phyloP scores from a whole-genome alignment of 352 stramenopile species.

The Phytophthora sp. region DNA sequence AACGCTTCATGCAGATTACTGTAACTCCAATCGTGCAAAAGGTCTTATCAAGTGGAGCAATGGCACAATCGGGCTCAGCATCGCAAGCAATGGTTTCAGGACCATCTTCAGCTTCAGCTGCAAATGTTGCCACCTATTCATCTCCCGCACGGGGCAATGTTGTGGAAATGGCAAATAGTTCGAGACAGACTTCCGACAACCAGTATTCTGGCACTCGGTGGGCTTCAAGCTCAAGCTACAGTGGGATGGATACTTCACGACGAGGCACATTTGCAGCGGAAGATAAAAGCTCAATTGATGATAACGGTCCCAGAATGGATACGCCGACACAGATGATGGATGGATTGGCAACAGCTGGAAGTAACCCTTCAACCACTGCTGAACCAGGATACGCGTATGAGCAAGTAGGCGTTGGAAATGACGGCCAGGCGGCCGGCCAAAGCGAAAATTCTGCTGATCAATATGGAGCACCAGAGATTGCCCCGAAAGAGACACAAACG shows the following conservation, averaged over 20 bases:
- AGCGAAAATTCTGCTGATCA: constrained; percentile 1
- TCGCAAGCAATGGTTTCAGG: constrained; percentile 1
- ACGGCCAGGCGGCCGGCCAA: not conserved
- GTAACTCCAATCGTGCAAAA: constrained; percentile 81
- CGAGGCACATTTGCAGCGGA: constrained; percentile 13
- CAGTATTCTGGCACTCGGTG: constrained; percentile 13
- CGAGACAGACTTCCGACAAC: constrained; percentile 5
- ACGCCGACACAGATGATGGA: constrained; percentile 18
- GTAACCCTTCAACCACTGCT: constrained; percentile 1
- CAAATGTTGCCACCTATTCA: constrained; percentile 15
- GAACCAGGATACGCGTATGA: constrained; percentile 8
- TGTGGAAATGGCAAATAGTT: not conserved
- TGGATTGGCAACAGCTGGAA: constrained; percentile 13
- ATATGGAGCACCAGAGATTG: constrained; percentile 16
- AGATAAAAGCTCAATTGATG: constrained; percentile 6
- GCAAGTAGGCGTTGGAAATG: not conserved
- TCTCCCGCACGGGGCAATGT: constrained; percentile 7
- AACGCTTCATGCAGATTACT: constrained; percentile 81
- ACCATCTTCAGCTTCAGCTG: not conserved
- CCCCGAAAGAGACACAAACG: constrained; percentile 6
- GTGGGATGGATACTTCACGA: not conserved
- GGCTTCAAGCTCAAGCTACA: constrained; percentile 10
- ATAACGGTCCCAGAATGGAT: not conserved
- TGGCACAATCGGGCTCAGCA: constrained; percentile 1
- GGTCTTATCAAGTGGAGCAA: constrained; percentile 35